Base-by-base conservation (phyloP, 2,329 filamentous ascomycete genomes). In the Arthrobotrys musiformis region DNA sequence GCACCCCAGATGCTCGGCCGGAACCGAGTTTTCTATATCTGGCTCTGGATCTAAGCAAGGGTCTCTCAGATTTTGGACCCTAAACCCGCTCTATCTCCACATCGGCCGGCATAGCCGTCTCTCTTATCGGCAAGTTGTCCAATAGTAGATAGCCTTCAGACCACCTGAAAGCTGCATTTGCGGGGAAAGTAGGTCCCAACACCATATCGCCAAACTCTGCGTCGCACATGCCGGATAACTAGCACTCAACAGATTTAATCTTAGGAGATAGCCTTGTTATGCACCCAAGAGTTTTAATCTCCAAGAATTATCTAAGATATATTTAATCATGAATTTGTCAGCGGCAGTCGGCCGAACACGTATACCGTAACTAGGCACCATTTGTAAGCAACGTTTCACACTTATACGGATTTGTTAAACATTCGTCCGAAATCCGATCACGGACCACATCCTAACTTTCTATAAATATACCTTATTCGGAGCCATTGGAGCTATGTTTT, bases 331-430 rank as follows among this genome's bases (percentile, higher is more conserved):
- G 33, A 40, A 70, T 70, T 70, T 70, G 67, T 70, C 26, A 70
- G 56, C 67, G 17, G 9, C 13, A 50, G 6, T 54, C 67, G 67
- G 67, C 22, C 33, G 19, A 62, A 70, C 42, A 70, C 13, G 44
- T 61, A 61, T 54, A 24, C 56, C 56, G 40, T 22, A 61, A 19
- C 30, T 33, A 11, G 5, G 24, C 0, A 9, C n/a, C 11, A 70
- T 70, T 70, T 50, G 66, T 70, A 50, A 70, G 56, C 66, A 40
- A 40, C 28, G 54, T 58, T 58, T 58, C 54, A 58, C 33, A 58
- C 54, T 58, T 37, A n/a, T 24, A 62, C 19, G 9, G 17, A 19
- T 69, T 33, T 9, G 30, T 4, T 22, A 15, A 28, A 17, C 8
- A n/a, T 33, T 69, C 54, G n/a, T 50, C 64, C 64, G 50, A 60